These are phyloP conservation scores for Mortierella sp. DNA, from an alignment of 371 early-diverging fungal genomes.

Conservation along the genomic window DNA sequence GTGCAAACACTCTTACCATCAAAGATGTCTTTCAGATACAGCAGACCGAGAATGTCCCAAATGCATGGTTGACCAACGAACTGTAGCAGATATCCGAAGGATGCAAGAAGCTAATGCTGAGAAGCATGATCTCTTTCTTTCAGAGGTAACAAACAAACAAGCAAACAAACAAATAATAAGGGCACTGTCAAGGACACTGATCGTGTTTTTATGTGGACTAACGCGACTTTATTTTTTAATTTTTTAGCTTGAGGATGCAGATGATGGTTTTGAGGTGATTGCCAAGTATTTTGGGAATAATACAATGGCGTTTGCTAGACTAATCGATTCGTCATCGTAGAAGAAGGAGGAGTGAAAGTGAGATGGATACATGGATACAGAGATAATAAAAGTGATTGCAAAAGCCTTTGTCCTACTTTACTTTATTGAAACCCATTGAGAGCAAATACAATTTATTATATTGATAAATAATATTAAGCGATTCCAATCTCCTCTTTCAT, in stretches of 20 bases:
- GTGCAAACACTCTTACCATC: constrained; percentile 95
- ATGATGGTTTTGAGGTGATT: constrained; percentile 88
- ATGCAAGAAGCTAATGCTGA: constrained; percentile 82
- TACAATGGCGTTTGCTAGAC: constrained; percentile 83
- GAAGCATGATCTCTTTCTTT: constrained; percentile 84
- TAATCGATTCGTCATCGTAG: constrained; percentile 66
- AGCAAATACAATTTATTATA: too few relatives aligned
- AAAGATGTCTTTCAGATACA: constrained; percentile 83
- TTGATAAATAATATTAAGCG: too few relatives aligned
- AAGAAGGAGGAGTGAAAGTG: neutral
- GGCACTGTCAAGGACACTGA: neutral
- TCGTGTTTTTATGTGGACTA: neutral
- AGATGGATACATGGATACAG: neutral
- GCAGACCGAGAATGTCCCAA: constrained; percentile 88
- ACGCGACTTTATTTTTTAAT: neutral
- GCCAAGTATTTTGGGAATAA: constrained; percentile 92
- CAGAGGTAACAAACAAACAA: constrained; percentile 65
- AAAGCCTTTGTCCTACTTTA: too few relatives aligned
- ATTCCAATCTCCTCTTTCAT: too few relatives aligned
- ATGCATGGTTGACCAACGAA: constrained; percentile 87
- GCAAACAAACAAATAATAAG: neutral
- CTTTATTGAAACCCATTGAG: too few relatives aligned
- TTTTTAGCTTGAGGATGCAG: constrained; percentile 76
- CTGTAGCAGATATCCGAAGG: constrained; percentile 83
- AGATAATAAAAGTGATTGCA: too few relatives aligned